Evolutionary conservation across 305 asterid species (phyloP), one percentile per base, ranked within the genome.

Genomic region (Solanum hybrid): DNA sequence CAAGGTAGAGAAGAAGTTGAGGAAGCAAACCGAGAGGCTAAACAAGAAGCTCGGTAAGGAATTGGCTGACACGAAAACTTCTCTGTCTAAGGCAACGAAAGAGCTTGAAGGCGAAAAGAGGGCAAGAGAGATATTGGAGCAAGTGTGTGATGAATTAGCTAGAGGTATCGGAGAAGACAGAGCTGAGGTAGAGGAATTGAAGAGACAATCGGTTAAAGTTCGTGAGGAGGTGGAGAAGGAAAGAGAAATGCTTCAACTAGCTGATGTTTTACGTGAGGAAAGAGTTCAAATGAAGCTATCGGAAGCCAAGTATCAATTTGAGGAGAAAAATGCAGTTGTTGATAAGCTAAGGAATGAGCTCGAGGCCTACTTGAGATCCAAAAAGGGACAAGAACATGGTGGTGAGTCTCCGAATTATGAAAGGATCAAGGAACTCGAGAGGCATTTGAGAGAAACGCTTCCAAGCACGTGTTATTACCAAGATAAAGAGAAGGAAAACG

Each of bases 251-350:
- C 98, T 98, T 89, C 99, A 96, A 76, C 75, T 98, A 14, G 99
- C 98, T 3, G 98, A 98, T 91, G 91, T 94, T 18, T 81, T 96
- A 31, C 94, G 99, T 8, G 98, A 98, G 94, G 99, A 98, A 87
- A 90, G 99, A 91, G 98, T 96, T 73, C 99, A 96, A 90, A 98
- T 97, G 99, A 98, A 98, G 94, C 97, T 98, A 26, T 92, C 94
- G 0, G 99, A 98, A 91, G 99, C 99, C 6, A 97, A 93, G 95
- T 95, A 95, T 89, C 95, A 95, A 28, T 96, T 96, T 8, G 99
- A 97, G 95, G 99, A 97, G 94, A 97, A 96, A 90, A 96, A 95
- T 78, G 97, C 96, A 8, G 93, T 90, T 90, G 94, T 97, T 28
- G 99, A 97, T 40, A 92, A 92, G 82, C 89, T 96, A 90, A 96